These are phyloP conservation scores for Colletotrichum sp. DNA, from an alignment of 2,329 filamentous ascomycete genomes.

Conservation along the genomic window DNA sequence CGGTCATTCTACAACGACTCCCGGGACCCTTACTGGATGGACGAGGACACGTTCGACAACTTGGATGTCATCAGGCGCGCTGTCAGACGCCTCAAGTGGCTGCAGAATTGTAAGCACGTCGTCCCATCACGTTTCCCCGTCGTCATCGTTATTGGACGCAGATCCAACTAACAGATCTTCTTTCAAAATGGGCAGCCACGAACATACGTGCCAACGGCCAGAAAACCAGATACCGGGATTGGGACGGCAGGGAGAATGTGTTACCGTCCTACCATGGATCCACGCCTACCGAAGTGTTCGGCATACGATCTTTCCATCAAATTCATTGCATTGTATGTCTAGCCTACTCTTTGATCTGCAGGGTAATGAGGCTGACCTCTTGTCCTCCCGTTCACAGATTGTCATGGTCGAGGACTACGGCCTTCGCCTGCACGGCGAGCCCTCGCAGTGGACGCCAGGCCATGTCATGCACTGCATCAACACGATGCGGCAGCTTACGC, in stretches of 20 bases:
- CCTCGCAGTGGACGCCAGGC: not conserved
- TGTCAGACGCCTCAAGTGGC: not conserved
- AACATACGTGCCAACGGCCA: not conserved
- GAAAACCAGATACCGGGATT: not conserved
- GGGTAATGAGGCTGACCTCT: not conserved
- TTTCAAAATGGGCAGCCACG: not conserved
- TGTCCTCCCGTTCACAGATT: not conserved
- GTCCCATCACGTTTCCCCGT: not conserved
- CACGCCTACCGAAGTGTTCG: not conserved
- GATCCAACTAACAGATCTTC: not conserved
- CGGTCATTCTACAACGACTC: not conserved
- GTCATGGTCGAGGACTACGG: constrained; percentile 1
- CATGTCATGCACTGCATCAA: not conserved
- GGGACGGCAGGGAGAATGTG: not conserved
- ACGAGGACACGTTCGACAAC: not conserved
- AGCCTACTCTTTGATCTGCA: not conserved
- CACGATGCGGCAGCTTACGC: not conserved
- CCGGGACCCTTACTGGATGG: not conserved
- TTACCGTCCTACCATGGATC: not conserved
- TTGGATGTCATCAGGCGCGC: not conserved
- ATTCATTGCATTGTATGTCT: not conserved
- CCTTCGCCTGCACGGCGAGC: not conserved
- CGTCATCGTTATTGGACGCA: not conserved
- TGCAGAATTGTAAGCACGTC: not conserved
- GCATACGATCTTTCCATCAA: not conserved